phyloP scores from a whole-genome alignment of 176 grass and related monocot genomes.

The Triticum dicoccoides region DNA sequence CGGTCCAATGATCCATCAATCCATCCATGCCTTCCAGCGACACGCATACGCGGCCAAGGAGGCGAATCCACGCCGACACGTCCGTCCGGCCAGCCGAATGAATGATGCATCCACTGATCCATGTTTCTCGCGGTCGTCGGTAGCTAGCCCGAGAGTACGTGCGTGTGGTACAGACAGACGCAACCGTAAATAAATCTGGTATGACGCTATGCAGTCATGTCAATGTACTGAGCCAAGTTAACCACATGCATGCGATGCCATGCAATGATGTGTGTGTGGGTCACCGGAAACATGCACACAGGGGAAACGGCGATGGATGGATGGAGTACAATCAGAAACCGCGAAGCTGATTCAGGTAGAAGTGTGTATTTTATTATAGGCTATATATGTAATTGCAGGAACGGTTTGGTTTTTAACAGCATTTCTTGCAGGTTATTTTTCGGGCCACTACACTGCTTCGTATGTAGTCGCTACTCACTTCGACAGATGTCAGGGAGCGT shows the following conservation, averaged over 20 bases:
- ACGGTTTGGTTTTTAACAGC: too few species aligned
- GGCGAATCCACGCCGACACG: neutral
- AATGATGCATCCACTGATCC: neutral
- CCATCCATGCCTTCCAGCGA: neutral
- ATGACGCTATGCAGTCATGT: neutral
- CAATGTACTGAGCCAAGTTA: neutral
- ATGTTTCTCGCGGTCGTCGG: neutral
- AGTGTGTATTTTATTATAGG: too few species aligned
- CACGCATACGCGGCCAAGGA: neutral
- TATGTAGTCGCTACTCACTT: too few species aligned
- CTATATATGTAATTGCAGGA: too few species aligned
- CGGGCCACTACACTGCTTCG: too few species aligned
- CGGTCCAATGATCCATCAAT: constrained; percentile 27
- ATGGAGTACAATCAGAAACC: too few species aligned
- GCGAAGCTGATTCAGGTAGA: too few species aligned
- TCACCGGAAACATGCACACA: neutral
- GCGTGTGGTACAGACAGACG: neutral
- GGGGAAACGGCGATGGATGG: neutral
- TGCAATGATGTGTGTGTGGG: neutral
- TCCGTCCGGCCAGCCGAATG: neutral
- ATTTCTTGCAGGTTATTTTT: too few species aligned
- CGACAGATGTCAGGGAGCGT: too few species aligned
- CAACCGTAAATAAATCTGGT: neutral
- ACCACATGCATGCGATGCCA: neutral
- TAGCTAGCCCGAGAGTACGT: neutral